phyloP scores from a whole-genome alignment of 257 asterid genomes.

The Ligustrum vulgare region DNA sequence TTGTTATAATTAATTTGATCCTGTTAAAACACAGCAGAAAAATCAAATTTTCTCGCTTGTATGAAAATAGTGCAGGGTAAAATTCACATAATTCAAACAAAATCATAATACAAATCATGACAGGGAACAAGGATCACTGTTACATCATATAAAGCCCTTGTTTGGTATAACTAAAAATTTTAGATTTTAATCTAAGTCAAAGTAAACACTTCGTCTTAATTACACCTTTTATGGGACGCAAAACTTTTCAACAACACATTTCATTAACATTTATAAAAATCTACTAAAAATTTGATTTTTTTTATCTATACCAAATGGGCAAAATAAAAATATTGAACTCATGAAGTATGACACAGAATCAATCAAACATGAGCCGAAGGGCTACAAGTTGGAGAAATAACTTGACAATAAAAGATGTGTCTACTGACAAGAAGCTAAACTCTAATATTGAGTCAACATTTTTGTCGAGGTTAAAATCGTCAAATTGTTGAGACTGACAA shows the following conservation, averaged over 20 bases:
- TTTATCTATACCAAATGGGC: no score
- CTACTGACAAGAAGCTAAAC: neutral
- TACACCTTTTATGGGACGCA: no score
- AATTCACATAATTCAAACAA: neutral
- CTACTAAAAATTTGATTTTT: no score
- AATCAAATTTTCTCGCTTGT: neutral
- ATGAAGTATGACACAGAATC: neutral
- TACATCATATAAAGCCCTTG: neutral
- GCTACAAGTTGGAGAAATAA: neutral
- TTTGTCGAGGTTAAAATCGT: neutral
- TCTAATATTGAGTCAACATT: neutral
- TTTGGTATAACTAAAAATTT: no score
- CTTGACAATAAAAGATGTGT: neutral
- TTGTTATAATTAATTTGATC: constrained; percentile 34
- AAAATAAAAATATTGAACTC: neutral
- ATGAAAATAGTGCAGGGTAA: neutral
- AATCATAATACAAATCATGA: neutral
- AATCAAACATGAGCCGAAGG: neutral
- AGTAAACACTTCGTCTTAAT: no score
- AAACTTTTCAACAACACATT: no score
- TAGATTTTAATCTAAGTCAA: no score
- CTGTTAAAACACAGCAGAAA: constrained; percentile 34
- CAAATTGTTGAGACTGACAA: neutral
- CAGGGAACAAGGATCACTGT: neutral
- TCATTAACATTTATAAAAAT: no score